Conservation (phyloP, 2,329 filamentous ascomycete species). For the Colletotrichum sp. region DNA sequence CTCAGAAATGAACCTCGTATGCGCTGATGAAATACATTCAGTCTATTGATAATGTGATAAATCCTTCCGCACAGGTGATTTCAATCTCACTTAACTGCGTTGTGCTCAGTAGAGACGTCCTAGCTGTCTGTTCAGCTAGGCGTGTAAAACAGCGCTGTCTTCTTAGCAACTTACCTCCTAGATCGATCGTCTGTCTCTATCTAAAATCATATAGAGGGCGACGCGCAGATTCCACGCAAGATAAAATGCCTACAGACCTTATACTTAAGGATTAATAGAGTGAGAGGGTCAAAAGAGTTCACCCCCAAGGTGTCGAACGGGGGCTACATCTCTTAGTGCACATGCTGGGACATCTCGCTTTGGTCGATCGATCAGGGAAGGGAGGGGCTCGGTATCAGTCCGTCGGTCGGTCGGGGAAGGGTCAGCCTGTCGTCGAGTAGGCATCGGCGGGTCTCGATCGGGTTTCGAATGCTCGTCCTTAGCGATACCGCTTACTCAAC, state of each 20-base stretch:
- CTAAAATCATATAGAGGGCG: fast-evolving
- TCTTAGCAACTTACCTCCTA: background rate
- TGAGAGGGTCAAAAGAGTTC: background rate
- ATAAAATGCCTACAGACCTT: background rate
- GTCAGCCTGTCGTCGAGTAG: background rate
- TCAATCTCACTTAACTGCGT: background rate
- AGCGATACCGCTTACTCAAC: background rate
- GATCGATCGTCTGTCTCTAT: background rate
- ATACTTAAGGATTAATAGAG: background rate
- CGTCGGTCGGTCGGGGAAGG: background rate
- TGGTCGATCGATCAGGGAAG: background rate
- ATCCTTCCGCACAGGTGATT: background rate
- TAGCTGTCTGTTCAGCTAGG: background rate
- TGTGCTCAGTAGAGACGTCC: background rate
- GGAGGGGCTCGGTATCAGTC: background rate
- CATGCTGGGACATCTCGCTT: background rate
- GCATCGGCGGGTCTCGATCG: background rate
- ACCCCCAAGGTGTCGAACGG: background rate
- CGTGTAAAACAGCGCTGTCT: background rate
- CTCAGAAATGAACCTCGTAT: background rate
- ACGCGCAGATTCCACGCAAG: background rate
- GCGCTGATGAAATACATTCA: background rate
- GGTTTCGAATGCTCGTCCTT: background rate
- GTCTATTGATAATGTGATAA: background rate
- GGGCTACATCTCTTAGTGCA: background rate